Percentiles rank a stretch among this genome's conserved stretches.
Conservation (phyloP, 179 eudicot species). For the Actinidia chinensis region DNA sequence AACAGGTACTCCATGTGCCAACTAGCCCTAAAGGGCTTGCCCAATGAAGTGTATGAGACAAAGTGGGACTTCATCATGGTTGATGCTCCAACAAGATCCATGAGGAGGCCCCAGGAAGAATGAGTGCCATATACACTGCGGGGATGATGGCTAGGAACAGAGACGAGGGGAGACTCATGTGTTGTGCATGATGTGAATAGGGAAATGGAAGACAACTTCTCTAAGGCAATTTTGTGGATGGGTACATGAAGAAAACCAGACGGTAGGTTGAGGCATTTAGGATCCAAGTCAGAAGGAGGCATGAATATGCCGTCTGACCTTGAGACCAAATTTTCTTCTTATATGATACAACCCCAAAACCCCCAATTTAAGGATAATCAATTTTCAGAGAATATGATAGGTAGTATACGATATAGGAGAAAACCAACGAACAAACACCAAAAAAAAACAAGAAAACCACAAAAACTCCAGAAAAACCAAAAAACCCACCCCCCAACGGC, state of each 20-base stretch:
- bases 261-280: constrained; percentile 82
- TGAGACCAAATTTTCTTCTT: too few species aligned
- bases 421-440: too few species aligned
- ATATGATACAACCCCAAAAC: too few species aligned
- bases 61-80: constrained; percentile 96
- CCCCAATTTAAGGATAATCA: too few species aligned
- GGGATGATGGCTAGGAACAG: constrained; percentile 89
- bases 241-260: constrained; percentile 75
- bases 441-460: too few species aligned
- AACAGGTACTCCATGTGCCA: constrained; percentile 62
- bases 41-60: constrained; percentile 66
- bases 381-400: too few species aligned
- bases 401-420: too few species aligned
- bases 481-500: too few species aligned
- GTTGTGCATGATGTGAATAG: constrained; percentile 95
- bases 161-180: constrained; percentile 71
- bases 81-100: constrained; percentile 92
- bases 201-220: constrained; percentile 76
- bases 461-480: too few species aligned
- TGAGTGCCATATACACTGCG: constrained; percentile 89
- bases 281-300: constrained; percentile 64
- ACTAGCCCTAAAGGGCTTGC: constrained; percentile 68
- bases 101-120: constrained; percentile 84
- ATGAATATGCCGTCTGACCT: constrained; percentile 71
- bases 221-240: constrained; percentile 71